Conservation (phyloP, 495 filamentous ascomycete genomes). For the Bombardia bombarda region DNA sequence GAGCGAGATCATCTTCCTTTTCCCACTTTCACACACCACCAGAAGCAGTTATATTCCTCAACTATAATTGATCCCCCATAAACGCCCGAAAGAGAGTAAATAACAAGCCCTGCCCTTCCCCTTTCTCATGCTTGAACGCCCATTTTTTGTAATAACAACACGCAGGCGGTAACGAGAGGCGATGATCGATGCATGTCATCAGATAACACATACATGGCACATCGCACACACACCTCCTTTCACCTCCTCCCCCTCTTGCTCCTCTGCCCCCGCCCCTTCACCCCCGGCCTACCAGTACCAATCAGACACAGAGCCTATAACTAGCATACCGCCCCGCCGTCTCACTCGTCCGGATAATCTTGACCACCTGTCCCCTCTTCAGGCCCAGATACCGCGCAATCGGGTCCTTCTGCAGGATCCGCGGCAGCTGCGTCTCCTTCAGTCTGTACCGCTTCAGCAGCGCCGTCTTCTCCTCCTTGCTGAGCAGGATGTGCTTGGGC, state of each 20-base stretch:
- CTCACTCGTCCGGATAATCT: conserved; percentile 84
- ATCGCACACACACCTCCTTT: not conserved
- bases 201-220: not conserved
- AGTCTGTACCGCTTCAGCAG: conserved; percentile 82
- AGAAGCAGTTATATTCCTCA: too few species aligned
- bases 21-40: too few species aligned
- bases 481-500: conserved; percentile 85
- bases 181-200: too few species aligned
- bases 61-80: not conserved
- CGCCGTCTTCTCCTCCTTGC: conserved; percentile 76
- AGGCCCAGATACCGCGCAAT: conserved; percentile 88
- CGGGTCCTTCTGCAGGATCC: conserved; percentile 85
- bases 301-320: conserved; percentile 51
- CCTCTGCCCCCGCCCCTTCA: not conserved
- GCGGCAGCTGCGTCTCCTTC: conserved; percentile 93
- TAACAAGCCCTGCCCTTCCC: not conserved
- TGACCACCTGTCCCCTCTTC: conserved; percentile 90
- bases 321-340: conserved; percentile 75
- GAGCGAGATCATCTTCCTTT: too few species aligned
- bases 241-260: not conserved
- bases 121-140: not conserved
- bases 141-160: not conserved
- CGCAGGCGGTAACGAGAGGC: too few species aligned
- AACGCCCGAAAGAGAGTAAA: too few species aligned
- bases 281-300: too few species aligned